Percentiles rank a stretch among this genome's conserved stretches.
Conservation (phyloP, 2,329 filamentous ascomycete species). For the Hypoxylon sp. region DNA sequence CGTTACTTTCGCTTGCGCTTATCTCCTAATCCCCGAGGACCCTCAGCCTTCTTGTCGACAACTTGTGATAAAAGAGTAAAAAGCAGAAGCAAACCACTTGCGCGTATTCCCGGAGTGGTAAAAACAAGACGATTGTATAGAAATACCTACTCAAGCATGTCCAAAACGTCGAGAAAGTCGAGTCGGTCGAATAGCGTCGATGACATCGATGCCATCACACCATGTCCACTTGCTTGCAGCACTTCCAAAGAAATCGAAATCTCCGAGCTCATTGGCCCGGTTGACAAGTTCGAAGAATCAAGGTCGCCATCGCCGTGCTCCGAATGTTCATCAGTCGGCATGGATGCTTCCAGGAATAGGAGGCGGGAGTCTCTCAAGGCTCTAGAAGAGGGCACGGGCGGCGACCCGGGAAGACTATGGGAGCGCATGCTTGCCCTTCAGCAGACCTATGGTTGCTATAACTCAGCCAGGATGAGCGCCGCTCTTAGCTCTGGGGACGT, state of each 20-base stretch:
- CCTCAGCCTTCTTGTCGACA: slow-evolving; percentile 2
- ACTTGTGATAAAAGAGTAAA: neutral
- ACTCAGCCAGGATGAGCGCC: slow-evolving; percentile 64
- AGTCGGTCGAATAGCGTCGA: slow-evolving; percentile 41
- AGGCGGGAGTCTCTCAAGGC: slow-evolving; percentile 52
- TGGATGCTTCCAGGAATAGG: slow-evolving; percentile 31
- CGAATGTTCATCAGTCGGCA: slow-evolving; percentile 41
- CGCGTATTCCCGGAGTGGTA: neutral
- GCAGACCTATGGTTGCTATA: slow-evolving; percentile 64
- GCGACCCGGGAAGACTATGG: slow-evolving; percentile 62
- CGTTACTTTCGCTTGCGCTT: neutral
- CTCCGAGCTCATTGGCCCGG: slow-evolving; percentile 25
- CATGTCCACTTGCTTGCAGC: slow-evolving; percentile 47
- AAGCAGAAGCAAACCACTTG: neutral
- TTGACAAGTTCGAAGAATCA: slow-evolving; percentile 39
- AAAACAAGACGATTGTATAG: neutral
- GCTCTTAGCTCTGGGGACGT: slow-evolving; percentile 61
- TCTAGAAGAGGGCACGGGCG: slow-evolving; percentile 55
- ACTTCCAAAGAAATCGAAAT: slow-evolving; percentile 18
- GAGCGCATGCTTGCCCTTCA: slow-evolving; percentile 65
- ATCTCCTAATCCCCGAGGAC: neutral
- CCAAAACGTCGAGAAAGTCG: slow-evolving; percentile 31
- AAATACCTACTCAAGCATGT: slow-evolving; percentile 20
- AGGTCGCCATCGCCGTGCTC: slow-evolving; percentile 50
- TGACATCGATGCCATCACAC: slow-evolving; percentile 56